Conservation (phyloP, 176 grass and related monocot species). For the Raddia guianensis region DNA sequence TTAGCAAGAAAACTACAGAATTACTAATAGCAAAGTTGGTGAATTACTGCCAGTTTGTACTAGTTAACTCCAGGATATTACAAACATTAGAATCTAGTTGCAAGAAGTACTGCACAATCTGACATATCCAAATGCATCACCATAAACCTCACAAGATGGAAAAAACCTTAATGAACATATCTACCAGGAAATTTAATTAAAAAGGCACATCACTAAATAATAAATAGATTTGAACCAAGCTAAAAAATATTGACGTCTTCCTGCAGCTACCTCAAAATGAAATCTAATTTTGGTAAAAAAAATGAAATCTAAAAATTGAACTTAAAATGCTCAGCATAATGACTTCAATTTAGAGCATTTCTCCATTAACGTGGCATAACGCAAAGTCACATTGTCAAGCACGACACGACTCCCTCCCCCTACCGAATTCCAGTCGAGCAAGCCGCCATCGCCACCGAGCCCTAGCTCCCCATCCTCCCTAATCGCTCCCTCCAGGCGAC, state of each 20-base stretch:
- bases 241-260: background rate
- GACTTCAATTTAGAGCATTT: background rate
- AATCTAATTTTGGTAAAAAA: background rate
- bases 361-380: background rate
- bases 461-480: too few relatives aligned
- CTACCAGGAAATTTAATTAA: background rate
- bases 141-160: background rate
- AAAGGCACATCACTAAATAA: background rate
- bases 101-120: background rate
- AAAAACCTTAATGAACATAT: background rate
- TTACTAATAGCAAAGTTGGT: background rate
- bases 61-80: background rate
- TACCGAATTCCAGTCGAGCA: too few relatives aligned
- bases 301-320: conserved; percentile 5
- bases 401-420: too few relatives aligned
- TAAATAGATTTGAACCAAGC: background rate
- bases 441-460: too few relatives aligned
- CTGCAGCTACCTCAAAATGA: background rate
- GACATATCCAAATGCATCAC: background rate
- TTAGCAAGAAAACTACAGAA: background rate
- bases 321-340: background rate
- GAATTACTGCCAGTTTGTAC: background rate
- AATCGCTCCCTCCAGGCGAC: too few relatives aligned
- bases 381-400: background rate
- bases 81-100: background rate